phyloP scores from a whole-genome alignment of 2,329 filamentous ascomycete species.

The Diplodia seriata region DNA sequence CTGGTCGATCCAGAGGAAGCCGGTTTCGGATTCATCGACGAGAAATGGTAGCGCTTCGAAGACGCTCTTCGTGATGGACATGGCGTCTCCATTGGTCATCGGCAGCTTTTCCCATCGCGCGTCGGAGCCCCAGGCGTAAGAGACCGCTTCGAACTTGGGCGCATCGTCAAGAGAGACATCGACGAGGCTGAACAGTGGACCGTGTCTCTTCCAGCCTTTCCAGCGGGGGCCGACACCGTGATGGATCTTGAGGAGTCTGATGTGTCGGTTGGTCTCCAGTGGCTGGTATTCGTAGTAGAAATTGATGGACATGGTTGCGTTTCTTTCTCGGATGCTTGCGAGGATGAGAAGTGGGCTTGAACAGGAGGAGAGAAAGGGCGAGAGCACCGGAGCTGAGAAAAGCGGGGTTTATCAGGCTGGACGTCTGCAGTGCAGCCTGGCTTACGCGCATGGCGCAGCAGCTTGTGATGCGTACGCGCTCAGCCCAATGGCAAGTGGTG shows the following conservation, averaged over 20 bases:
- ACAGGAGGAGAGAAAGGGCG: neutral
- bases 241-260: neutral
- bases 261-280: neutral
- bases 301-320: neutral
- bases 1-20: conserved; percentile 32
- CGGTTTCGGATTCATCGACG: conserved; percentile 20
- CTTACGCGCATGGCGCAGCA: conserved; percentile 12
- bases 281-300: neutral
- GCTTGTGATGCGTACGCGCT: neutral
- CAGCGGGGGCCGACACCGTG: neutral
- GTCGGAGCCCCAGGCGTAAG: conserved; percentile 34
- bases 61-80: conserved; percentile 30
- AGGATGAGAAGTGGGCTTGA: neutral
- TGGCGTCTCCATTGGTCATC: conserved; percentile 5
- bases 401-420: neutral
- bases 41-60: conserved; percentile 13
- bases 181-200: conserved; percentile 8
- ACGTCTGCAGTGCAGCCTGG: neutral
- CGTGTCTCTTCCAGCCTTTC: conserved; percentile 1
- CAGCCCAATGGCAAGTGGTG: neutral
- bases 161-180: neutral
- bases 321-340: neutral
- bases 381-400: neutral
- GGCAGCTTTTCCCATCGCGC: conserved; percentile 11
- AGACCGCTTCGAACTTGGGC: conserved; percentile 31